phyloP scores from a whole-genome alignment of 2,329 filamentous ascomycete genomes.

The Epichloe scottii region DNA sequence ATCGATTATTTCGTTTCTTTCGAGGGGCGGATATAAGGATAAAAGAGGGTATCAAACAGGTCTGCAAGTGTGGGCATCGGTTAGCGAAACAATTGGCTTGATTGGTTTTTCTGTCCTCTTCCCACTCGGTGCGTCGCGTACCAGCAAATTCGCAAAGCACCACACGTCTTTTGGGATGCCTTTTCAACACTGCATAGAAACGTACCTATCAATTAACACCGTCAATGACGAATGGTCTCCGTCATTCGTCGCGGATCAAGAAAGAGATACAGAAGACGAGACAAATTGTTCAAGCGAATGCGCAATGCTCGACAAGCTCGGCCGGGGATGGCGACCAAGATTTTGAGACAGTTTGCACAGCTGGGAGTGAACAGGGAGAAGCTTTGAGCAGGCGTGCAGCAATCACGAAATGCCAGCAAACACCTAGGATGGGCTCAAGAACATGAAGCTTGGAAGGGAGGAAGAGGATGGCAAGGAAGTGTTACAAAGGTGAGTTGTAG shows the following conservation, averaged over 20 bases:
- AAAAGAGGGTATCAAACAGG: constrained; percentile 30
- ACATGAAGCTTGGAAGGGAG: background rate
- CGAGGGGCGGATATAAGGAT: background rate
- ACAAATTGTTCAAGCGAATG: constrained; percentile 1
- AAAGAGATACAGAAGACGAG: background rate
- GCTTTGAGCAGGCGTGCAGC: constrained; percentile 6
- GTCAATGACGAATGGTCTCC: constrained; percentile 11
- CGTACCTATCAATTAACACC: constrained; percentile 22
- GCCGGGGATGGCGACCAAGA: constrained; percentile 7
- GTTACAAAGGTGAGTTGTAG: background rate
- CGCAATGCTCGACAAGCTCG: constrained; percentile 6
- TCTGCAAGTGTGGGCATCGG: constrained; percentile 6
- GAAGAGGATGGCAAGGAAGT: background rate
- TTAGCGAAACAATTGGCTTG: background rate
- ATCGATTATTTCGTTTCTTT: constrained; percentile 17
- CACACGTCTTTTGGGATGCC: background rate
- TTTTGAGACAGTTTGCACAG: constrained; percentile 1
- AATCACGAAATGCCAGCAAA: constrained; percentile 2
- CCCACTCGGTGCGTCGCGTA: background rate
- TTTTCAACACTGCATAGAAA: background rate
- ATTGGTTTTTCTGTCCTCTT: background rate
- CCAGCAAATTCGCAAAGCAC: background rate
- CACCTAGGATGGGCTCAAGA: constrained; percentile 6
- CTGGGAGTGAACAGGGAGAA: background rate
- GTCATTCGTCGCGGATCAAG: constrained; percentile 2